Conservation (phyloP, 805 yeast genomes). For the Yueomyces sp. region DNA sequence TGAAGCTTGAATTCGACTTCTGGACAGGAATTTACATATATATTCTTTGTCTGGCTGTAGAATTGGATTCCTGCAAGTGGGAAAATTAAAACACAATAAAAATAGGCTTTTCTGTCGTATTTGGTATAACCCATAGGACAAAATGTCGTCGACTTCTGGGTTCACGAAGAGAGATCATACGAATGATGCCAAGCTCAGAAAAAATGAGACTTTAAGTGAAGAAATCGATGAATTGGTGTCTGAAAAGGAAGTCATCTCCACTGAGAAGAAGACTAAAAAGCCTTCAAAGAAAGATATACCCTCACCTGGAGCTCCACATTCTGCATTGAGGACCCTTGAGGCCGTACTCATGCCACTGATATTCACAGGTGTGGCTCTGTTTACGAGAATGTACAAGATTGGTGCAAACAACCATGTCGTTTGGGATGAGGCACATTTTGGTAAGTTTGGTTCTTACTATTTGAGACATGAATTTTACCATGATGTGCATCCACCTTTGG, state of each 20-base stretch:
- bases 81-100: no score
- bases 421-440: conserved; percentile 90
- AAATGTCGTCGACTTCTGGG: conserved; percentile 13
- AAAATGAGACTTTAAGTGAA: conserved; percentile 4
- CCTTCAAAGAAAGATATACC: conserved; percentile 5
- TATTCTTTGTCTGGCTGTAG: no score
- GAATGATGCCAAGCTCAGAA: neutral
- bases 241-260: neutral
- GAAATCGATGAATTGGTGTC: conserved; percentile 1
- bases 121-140: neutral
- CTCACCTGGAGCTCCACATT: neutral
- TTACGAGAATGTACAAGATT: conserved; percentile 47
- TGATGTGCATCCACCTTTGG: conserved; percentile 83
- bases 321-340: conserved; percentile 12
- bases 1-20: no score
- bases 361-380: conserved; percentile 34
- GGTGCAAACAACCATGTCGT: conserved; percentile 47
- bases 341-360: conserved; percentile 29
- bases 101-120: no score
- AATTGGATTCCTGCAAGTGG: no score
- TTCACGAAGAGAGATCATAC: conserved; percentile 8
- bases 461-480: conserved; percentile 68
- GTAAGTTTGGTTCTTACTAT: conserved; percentile 74
- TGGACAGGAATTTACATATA: no score
- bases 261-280: conserved; percentile 7